These are phyloP conservation scores for Hammondia hammondi DNA, from an alignment of 169 alveolate species.

Conservation along the genomic window DNA sequence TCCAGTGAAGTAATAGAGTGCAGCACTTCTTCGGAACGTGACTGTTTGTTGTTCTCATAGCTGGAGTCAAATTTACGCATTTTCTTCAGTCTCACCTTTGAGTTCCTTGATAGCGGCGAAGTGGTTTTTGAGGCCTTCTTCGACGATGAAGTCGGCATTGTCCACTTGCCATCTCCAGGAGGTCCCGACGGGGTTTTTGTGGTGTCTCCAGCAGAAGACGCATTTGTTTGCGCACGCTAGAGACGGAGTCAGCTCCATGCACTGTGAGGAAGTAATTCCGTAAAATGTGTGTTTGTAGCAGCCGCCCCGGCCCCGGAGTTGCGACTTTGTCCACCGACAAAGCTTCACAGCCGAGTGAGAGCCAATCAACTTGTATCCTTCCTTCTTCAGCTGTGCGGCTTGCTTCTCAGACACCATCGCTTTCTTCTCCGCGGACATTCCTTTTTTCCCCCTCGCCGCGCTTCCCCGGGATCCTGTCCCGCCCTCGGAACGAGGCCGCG, in stretches of 20 bases:
- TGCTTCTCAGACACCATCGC: conserved; percentile 64
- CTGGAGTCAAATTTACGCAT: neutral
- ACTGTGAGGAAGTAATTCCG: conserved; percentile 89
- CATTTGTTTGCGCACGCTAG: conserved; percentile 93
- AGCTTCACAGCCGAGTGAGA: conserved; percentile 91
- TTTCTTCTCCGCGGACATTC: too few species aligned
- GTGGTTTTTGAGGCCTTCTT: conserved; percentile 60
- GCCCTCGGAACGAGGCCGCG: too few species aligned
- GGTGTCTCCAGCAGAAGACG: conserved; percentile 93
- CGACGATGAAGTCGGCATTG: conserved; percentile 79
- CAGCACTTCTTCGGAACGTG: too few species aligned
- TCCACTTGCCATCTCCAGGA: conserved; percentile 89
- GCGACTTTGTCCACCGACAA: conserved; percentile 90
- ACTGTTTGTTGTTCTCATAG: neutral
- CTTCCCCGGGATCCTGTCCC: too few species aligned
- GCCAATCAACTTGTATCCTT: conserved; percentile 87
- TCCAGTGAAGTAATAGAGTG: too few species aligned
- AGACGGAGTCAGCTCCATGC: conserved; percentile 92
- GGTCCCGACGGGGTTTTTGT: conserved; percentile 88
- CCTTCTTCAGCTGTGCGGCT: conserved; percentile 67
- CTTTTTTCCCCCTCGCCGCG: too few species aligned
- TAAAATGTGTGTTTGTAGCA: conserved; percentile 92
- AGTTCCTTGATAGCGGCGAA: conserved; percentile 43
- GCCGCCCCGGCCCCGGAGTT: conserved; percentile 89
- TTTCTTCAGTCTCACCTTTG: conserved; percentile 8